phyloP scores from a whole-genome alignment of 1,284 basidiomycete species.

The Cystobasidium pallidum region DNA sequence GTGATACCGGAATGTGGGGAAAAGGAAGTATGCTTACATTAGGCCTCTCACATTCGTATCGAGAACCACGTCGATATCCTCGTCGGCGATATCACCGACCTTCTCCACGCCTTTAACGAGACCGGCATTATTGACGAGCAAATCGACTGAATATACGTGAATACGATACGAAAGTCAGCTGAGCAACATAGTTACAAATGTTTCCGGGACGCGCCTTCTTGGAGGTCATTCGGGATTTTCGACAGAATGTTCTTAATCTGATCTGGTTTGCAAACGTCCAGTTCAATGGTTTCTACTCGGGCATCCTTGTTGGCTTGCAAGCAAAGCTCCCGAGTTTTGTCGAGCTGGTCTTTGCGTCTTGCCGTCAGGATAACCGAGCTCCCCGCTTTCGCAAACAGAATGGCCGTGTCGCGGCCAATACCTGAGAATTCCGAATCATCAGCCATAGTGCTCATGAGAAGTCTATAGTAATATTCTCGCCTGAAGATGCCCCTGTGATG shows the following conservation, averaged over 20 bases:
- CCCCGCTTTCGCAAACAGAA: conserved; percentile 72
- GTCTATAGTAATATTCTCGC: background rate
- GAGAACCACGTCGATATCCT: conserved; percentile 76
- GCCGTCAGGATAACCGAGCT: conserved; percentile 59
- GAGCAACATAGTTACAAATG: background rate
- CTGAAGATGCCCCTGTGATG: conserved; percentile 44
- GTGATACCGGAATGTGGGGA: background rate
- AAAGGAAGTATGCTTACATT: conserved; percentile 63
- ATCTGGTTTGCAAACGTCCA: conserved; percentile 74
- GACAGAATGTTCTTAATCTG: conserved; percentile 70
- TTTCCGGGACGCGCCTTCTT: conserved; percentile 55
- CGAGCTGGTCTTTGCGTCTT: conserved; percentile 56
- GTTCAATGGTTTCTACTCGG: conserved; percentile 66
- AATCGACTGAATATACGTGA: conserved; percentile 53
- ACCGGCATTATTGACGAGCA: conserved; percentile 68
- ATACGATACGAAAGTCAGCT: too few species aligned
- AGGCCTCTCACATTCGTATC: conserved; percentile 88
- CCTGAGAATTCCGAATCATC: conserved; percentile 30
- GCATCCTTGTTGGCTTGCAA: conserved; percentile 73
- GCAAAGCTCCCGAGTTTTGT: conserved; percentile 67
- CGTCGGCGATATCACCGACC: conserved; percentile 74
- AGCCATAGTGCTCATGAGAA: background rate
- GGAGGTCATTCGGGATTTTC: conserved; percentile 69
- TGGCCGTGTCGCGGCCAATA: conserved; percentile 69
- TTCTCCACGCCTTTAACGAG: conserved; percentile 78